Conservation (phyloP, 306 rosid species). For the Cucurbita argyrosperma region DNA sequence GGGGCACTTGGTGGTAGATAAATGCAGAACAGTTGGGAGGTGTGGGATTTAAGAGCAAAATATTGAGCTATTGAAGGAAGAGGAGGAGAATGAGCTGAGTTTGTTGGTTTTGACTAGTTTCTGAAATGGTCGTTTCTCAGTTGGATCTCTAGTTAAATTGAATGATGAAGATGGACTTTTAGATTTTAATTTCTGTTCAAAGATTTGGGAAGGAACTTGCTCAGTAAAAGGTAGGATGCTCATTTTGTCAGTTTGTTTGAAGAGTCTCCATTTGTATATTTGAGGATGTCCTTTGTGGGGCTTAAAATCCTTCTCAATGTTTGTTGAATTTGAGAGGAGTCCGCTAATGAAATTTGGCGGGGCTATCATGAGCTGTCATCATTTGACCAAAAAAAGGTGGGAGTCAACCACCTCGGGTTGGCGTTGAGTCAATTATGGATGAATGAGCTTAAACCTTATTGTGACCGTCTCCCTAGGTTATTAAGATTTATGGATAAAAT, state of each 20-base stretch:
- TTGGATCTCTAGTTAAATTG: neutral
- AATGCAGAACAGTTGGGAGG: neutral
- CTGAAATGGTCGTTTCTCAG: neutral
- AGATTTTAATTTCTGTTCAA: neutral
- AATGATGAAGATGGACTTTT: neutral
- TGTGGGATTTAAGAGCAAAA: neutral
- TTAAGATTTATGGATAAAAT: neutral
- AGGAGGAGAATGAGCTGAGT: neutral
- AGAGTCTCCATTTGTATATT: neutral
- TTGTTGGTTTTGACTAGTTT: neutral
- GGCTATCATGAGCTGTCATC: neutral
- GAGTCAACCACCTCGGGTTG: neutral
- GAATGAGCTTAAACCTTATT: neutral
- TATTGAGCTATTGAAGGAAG: neutral
- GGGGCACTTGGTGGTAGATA: neutral
- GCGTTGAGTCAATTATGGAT: neutral
- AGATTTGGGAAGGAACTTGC: neutral
- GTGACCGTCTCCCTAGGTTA: neutral
- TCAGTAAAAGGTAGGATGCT: neutral
- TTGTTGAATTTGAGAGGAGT: neutral
- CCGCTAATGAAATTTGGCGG: neutral
- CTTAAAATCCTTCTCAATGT: neutral
- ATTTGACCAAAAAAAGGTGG: neutral
- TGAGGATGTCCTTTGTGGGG: neutral
- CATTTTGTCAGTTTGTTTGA: neutral